Conservation (phyloP, 164 flowering plant genomes). For the Umbilicus rupestris region DNA sequence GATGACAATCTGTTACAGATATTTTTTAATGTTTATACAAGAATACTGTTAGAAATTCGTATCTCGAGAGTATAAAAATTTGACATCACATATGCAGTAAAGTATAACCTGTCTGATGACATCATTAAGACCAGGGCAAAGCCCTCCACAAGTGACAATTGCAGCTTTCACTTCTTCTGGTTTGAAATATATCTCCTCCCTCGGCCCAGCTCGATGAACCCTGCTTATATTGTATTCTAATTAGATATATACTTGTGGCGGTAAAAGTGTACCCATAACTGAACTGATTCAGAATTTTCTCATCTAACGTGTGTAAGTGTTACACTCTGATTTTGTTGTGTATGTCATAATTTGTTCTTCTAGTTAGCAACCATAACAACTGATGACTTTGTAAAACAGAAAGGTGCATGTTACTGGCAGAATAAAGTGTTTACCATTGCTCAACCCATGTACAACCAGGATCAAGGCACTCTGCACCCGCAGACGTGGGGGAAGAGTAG, state of each 20-base stretch:
- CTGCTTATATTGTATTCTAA: conserved; percentile 17
- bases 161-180: conserved; percentile 88
- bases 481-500: conserved; percentile 75
- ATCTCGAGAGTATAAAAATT: not conserved
- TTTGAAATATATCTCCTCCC: conserved; percentile 70
- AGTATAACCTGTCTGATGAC: conserved; percentile 70
- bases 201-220: conserved; percentile 93
- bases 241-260: not conserved
- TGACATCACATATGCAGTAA: not conserved
- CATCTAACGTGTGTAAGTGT: too few relatives aligned
- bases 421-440: conserved; percentile 58
- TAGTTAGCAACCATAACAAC: too few relatives aligned
- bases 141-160: conserved; percentile 87
- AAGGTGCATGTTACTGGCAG: too few relatives aligned
- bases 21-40: too few relatives aligned
- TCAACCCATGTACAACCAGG: conserved; percentile 88
- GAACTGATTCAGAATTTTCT: too few relatives aligned
- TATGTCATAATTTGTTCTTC: too few relatives aligned
- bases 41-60: not conserved
- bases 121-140: conserved; percentile 89
- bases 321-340: too few relatives aligned
- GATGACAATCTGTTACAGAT: conserved; percentile 60
- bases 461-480: conserved; percentile 96
- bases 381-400: too few relatives aligned
- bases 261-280: too few relatives aligned